A percentile compares a stretch with the other conserved stretches of the same genome.
These are phyloP conservation scores for Geosiphon pyriformis DNA, from an alignment of 192 early-diverging fungal genomes.

Conservation along the genomic window DNA sequence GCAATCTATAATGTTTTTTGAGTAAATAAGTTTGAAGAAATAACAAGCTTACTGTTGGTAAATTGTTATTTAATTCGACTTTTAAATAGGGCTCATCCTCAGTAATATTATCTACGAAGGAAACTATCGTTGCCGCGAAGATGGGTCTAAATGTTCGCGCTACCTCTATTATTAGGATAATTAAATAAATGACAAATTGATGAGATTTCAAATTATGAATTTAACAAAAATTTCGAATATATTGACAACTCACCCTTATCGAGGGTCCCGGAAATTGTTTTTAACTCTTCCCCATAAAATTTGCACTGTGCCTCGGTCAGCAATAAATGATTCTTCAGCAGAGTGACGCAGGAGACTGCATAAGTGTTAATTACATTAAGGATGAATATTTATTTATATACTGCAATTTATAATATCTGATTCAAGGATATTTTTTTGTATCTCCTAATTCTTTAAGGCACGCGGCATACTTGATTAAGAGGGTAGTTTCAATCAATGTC, in stretches of 20 bases:
- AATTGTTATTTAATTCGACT: conserved; percentile 47
- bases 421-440: conserved; percentile 40
- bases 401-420: not conserved
- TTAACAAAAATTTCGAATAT: not conserved
- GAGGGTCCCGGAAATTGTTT: conserved; percentile 9
- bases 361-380: conserved; percentile 16
- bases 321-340: conserved; percentile 45
- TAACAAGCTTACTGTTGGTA: conserved; percentile 46
- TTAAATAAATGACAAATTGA: conserved; percentile 1
- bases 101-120: conserved; percentile 54
- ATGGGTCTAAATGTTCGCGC: conserved; percentile 46
- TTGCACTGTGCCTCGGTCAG: conserved; percentile 39
- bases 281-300: conserved; percentile 45
- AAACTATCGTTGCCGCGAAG: conserved; percentile 44
- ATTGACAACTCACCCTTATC: conserved; percentile 27
- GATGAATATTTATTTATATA: not conserved
- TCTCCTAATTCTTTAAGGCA: conserved; percentile 53
- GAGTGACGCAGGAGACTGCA: conserved; percentile 41
- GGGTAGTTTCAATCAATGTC: conserved; percentile 57
- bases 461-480: conserved; percentile 61
- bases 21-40: not conserved
- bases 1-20: not conserved
- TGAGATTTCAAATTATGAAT: not conserved
- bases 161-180: conserved; percentile 35
- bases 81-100: conserved; percentile 51